Base-by-base conservation (phyloP, 192 early-diverging fungal species). In the Endogone sp. region DNA sequence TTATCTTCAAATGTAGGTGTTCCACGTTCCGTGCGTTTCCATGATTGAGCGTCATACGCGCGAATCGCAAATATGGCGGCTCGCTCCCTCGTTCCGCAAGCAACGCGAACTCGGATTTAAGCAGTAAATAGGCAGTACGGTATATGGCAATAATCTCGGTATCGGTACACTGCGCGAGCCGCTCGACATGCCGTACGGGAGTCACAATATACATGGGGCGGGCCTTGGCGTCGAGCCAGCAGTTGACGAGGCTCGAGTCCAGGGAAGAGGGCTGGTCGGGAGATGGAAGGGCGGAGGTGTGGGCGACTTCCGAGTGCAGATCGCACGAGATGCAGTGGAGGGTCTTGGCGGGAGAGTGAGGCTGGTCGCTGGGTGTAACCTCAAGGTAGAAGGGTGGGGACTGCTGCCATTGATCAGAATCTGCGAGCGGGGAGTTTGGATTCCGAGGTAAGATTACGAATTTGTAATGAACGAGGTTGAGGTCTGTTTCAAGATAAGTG, bases 171-270 rank as follows among this genome's bases (percentile, higher is more conserved):
- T 71, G 63, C 13, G 70, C 64, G 21, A 71, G 32, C 16, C 70
- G 28, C 23, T 71, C 70, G n/a, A 71, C n/a, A 58, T 71, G 70
- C 24, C 70, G 70, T 10, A 31, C 23, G 4, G 70, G 70, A 6
- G 70, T 71, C 21, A 71, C 56, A 30, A 71, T 60, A 57, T 66
- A 71, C 70, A 71, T 71, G n/a, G 64, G 28, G 59, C 70, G 31
- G n/a, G 70, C 70, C 60, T 71, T 71, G 27, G 70, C 70, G 49
- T 71, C 70, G 3, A 71, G 13, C 70, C 70, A 71, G 49, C 56
- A 13, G n/a, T 44, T 21, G 32, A 49, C 16, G 37, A 49, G 37
- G 37, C 9, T 11, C 9, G 37, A 49, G 37, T 6, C 6, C 9
- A 49, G 37, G 37, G 37, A 16, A 6, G 9, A 49, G 37, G 9